These are phyloP conservation scores for Spathaspora arborariae DNA, from an alignment of 805 yeast genomes.

Conservation along the genomic window DNA sequence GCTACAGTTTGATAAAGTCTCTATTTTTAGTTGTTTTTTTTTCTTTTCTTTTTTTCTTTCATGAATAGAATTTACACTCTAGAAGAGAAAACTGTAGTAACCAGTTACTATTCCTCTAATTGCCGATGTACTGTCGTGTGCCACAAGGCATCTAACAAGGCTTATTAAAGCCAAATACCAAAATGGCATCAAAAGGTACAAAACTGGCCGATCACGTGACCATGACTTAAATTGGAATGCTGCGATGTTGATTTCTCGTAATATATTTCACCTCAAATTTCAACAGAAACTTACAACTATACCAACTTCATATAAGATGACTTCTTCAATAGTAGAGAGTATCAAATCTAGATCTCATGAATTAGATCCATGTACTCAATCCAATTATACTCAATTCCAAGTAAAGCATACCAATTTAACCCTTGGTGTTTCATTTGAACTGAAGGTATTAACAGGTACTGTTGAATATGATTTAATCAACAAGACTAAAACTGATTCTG, in stretches of 20 bases:
- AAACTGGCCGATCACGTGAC: background rate
- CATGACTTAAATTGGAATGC: background rate
- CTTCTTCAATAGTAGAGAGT: background rate
- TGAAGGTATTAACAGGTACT: constrained; percentile 18
- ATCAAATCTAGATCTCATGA: constrained; percentile 10
- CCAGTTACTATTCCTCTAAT: background rate
- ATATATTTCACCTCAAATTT: background rate
- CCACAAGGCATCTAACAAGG: background rate
- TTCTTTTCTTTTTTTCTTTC: background rate
- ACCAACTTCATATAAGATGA: background rate
- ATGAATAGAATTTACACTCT: background rate
- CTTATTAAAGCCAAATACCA: background rate
- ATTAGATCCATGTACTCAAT: constrained; percentile 24
- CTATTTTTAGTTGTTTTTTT: background rate
- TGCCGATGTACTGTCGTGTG: background rate
- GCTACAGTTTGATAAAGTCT: background rate
- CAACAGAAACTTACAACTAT: background rate
- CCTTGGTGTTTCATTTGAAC: constrained; percentile 22
- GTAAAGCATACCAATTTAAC: constrained; percentile 18
- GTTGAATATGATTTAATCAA: constrained; percentile 18
- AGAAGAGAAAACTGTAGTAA: background rate
- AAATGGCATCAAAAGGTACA: background rate
- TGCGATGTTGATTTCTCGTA: background rate
- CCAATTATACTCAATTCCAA: constrained; percentile 24
- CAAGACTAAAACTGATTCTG: constrained; percentile 1